Base-by-base conservation (phyloP, 306 rosid species). In the Prunus mira region DNA sequence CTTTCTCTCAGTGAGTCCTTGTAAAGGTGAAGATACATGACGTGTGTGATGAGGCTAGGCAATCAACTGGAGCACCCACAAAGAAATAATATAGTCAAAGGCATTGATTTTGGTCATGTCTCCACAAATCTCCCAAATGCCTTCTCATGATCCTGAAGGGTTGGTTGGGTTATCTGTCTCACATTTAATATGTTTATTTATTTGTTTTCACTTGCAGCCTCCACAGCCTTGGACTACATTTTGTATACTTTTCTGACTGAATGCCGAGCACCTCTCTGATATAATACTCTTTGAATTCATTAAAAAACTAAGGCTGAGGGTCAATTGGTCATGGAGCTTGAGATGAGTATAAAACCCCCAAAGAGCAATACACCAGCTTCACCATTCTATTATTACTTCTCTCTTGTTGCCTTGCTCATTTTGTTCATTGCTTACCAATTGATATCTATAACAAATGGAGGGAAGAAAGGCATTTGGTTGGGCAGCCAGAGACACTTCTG, bases 401-500 rank as follows among this genome's bases (percentile, higher is more conserved):
- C 46, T 2, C n/a, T 34, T n/a, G 2, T 61, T 13, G 1, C 19
- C 22, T 61, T 13, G 1, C 19, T 32, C 69, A 10, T 55, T 14
- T 57, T 20, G n/a, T 45, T 41, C 67, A 52, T 41, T 68, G 58
- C 34, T 45, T 1, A 70, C 54, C 27, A 64, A 41, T 57, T 9
- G 25, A 56, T 15, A 38, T 57, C 45, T 17, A 50, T 19, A 54
- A 66, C 47, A 55, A 74, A 83, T 79, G 83, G 71, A 70, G 71
- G 81, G 57, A 78, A 75, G 62, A 65, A 79, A 28, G 70, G 71
- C 65, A 49, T 28, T 67, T 49, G 81, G 82, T 79, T 80, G 78
- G 87, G 87, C 87, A 57, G 84, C 87, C 22, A 84, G 77, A 80
- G 82, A 80, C 78, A 22, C 79, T 38, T 55, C 84, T 43, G 84